Conservation (phyloP, 495 filamentous ascomycete genomes). For the Xylaria sp. region DNA sequence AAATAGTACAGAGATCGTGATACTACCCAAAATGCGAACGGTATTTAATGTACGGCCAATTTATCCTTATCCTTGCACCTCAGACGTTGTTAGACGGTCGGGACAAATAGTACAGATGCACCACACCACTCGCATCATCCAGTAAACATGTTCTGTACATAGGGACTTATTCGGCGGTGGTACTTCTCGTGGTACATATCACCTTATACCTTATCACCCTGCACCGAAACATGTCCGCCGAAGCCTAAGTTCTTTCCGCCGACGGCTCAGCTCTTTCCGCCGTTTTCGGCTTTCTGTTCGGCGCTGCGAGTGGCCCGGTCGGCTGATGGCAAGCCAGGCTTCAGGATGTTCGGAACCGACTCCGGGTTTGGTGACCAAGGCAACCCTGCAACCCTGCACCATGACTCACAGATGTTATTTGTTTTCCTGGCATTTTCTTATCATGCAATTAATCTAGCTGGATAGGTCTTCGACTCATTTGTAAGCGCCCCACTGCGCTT, state of each 20-base stretch:
- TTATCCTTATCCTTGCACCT: not conserved
- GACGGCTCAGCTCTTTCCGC: not conserved
- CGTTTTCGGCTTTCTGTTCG: not conserved
- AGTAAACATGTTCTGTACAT: too few species aligned
- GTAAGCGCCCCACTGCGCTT: not conserved
- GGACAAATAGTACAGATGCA: not conserved
- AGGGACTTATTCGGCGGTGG: too few species aligned
- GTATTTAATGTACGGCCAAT: not conserved
- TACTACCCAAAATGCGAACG: not conserved
- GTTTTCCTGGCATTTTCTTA: not conserved
- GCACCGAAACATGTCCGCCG: not conserved
- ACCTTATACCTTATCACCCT: too few species aligned
- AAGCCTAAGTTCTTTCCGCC: not conserved
- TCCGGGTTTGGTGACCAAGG: not conserved
- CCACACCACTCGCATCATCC: too few species aligned
- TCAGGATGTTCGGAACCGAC: constrained; percentile 5
- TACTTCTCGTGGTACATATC: too few species aligned
- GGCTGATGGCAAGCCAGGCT: not conserved
- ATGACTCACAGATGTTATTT: not conserved
- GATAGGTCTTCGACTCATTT: not conserved
- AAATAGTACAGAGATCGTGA: not conserved
- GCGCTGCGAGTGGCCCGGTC: not conserved
- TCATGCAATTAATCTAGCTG: not conserved
- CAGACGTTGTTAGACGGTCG: not conserved
- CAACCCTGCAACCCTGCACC: not conserved